A percentile compares a stretch with the other conserved stretches of the same genome.
Evolutionary conservation across 2,329 filamentous ascomycete genomes (phyloP).

Genomic region (Arthrinium puccinioides): DNA sequence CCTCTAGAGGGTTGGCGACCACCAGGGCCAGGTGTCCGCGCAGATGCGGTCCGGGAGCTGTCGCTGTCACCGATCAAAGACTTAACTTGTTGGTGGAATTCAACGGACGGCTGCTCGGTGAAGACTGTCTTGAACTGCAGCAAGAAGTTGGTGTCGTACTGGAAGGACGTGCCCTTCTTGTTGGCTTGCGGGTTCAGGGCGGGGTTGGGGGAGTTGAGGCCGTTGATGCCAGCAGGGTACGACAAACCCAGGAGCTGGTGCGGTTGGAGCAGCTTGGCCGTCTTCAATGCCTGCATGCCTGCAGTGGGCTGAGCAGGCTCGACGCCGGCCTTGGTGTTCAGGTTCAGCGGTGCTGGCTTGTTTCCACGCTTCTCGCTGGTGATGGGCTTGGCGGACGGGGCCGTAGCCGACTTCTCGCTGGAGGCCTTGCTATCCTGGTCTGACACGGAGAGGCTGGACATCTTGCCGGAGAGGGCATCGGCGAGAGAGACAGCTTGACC

Average conservation of each 20-base stretch:
- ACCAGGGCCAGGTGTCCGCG: conserved; percentile 48
- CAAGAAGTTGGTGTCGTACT: conserved; percentile 93
- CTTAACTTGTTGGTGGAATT: conserved; percentile 90
- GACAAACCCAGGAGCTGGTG: background rate
- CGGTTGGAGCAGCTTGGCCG: conserved; percentile 68
- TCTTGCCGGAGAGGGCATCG: conserved; percentile 41
- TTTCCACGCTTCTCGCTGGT: conserved; percentile 53
- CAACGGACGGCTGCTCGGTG: conserved; percentile 89
- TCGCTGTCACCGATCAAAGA: conserved; percentile 74
- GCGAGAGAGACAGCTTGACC: conserved; percentile 40
- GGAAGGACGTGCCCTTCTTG: conserved; percentile 77
- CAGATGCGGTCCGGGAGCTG: too few species aligned
- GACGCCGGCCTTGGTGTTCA: conserved; percentile 68
- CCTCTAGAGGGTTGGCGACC: conserved; percentile 43
- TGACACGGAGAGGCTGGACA: conserved; percentile 13
- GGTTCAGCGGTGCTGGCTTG: conserved; percentile 85
- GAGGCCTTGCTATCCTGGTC: conserved; percentile 28
- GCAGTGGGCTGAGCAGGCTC: conserved; percentile 91
- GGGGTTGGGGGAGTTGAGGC: conserved; percentile 84
- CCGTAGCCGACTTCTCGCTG: conserved; percentile 41
- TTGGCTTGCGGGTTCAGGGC: conserved; percentile 75
- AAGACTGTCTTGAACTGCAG: conserved; percentile 95
- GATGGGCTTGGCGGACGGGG: conserved; percentile 40
- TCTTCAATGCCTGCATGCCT: conserved; percentile 87
- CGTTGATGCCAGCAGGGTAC: conserved; percentile 58